Evolutionary conservation across 306 rosid species (phyloP).

Genomic region (Fagus sylvatica): DNA sequence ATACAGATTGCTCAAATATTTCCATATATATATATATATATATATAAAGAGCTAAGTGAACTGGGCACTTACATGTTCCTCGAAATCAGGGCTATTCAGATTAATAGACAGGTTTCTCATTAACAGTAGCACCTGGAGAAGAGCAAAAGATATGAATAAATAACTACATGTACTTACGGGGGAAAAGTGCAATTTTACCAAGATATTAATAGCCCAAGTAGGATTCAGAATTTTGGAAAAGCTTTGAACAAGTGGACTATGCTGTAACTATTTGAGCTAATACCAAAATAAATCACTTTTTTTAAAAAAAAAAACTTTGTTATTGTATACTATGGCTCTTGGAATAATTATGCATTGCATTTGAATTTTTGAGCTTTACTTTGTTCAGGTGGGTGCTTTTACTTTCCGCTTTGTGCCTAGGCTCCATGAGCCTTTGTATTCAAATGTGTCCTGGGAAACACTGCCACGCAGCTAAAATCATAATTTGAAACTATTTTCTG

Average conservation of each 20-base stretch:
- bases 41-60: constrained; percentile 9
- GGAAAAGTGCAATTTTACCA: too few species aligned
- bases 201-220: too few species aligned
- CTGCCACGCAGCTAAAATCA: neutral
- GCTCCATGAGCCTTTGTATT: neutral
- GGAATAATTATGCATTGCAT: neutral
- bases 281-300: too few species aligned
- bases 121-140: constrained; percentile 75
- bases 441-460: neutral
- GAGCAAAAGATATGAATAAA: constrained; percentile 13
- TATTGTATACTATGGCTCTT: too few species aligned
- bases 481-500: neutral
- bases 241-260: too few species aligned
- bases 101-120: constrained; percentile 94
- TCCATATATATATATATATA: neutral
- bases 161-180: neutral
- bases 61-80: constrained; percentile 77
- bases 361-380: neutral
- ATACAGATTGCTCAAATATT: neutral
- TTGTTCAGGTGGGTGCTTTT: neutral
- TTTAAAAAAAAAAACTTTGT: too few species aligned
- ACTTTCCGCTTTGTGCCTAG: neutral
- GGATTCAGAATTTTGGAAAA: too few species aligned
- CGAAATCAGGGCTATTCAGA: constrained; percentile 82
- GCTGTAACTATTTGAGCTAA: too few species aligned